phyloP scores from a whole-genome alignment of 495 filamentous ascomycete species.

The Xeromyces bisporus region DNA sequence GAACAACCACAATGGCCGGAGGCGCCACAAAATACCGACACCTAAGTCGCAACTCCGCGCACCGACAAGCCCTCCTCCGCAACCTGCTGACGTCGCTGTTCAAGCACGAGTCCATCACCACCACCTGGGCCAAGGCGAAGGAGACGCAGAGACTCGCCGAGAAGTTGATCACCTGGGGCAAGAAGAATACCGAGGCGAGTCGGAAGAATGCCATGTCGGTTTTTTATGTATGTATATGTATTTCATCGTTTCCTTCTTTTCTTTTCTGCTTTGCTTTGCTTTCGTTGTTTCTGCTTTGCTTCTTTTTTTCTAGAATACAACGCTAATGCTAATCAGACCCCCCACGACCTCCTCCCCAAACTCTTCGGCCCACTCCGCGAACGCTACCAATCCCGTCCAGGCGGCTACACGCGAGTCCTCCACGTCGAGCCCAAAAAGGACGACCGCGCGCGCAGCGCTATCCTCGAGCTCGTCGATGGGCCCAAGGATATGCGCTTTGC shows the following conservation, averaged over 20 bases:
- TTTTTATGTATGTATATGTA: conserved; percentile 80
- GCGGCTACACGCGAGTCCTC: conserved; percentile 88
- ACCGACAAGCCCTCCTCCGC: conserved; percentile 82
- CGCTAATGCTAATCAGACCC: conserved; percentile 29
- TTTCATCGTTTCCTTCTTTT: no score
- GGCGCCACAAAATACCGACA: conserved; percentile 72
- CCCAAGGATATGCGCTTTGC: conserved; percentile 90
- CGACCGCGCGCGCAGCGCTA: conserved; percentile 74
- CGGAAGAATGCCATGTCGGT: conserved; percentile 49
- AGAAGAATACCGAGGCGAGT: conserved; percentile 70
- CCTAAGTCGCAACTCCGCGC: conserved; percentile 64
- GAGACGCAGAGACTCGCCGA: conserved; percentile 88
- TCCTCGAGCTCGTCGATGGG: conserved; percentile 93
- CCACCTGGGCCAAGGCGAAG: conserved; percentile 92
- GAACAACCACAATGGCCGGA: no score
- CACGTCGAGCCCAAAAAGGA: conserved; percentile 57
- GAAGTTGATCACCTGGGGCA: conserved; percentile 81
- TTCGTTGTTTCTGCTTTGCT: not conserved
- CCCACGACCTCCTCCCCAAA: conserved; percentile 57
- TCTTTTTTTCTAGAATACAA: no score
- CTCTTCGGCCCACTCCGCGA: conserved; percentile 68
- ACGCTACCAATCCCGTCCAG: conserved; percentile 65
- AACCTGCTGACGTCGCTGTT: conserved; percentile 95
- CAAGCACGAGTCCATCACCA: conserved; percentile 78
- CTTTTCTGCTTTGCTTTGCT: no score